phyloP scores from a whole-genome alignment of 495 filamentous ascomycete genomes.

The Neurospora sp. region DNA sequence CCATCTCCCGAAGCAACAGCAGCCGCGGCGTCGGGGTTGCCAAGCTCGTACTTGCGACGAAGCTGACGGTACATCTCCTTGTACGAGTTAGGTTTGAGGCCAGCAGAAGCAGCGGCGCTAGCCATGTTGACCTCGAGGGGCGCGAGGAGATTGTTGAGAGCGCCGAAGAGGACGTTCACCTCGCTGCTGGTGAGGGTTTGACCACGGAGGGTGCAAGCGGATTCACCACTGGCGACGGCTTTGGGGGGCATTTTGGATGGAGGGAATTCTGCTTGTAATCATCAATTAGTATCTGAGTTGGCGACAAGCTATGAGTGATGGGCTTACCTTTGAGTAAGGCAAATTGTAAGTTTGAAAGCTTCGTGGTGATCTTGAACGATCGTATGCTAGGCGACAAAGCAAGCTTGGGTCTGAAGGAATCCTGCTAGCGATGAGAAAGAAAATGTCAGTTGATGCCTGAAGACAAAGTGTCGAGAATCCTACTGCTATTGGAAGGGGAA shows the following conservation, averaged over 20 bases:
- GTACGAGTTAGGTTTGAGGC: neutral
- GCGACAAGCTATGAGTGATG: neutral
- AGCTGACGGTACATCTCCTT: neutral
- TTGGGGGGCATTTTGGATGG: neutral
- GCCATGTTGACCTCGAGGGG: neutral
- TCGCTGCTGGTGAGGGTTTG: neutral
- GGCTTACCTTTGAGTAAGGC: neutral
- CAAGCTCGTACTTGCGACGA: neutral
- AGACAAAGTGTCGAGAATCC: neutral
- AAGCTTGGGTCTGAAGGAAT: neutral
- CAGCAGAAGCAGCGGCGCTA: neutral
- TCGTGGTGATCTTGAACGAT: neutral
- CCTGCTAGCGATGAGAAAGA: neutral
- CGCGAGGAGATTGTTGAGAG: neutral
- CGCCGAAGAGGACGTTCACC: neutral
- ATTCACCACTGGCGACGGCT: neutral
- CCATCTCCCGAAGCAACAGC: neutral
- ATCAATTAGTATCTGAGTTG: neutral
- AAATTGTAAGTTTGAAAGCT: neutral
- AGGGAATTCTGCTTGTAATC: neutral
- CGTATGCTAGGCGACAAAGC: too few relatives aligned
- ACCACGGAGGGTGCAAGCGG: neutral
- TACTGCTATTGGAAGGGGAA: neutral
- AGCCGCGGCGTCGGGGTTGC: neutral
- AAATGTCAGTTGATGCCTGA: neutral